Conservation (phyloP, 306 rosid species). For the Citrullus mucosospermus region DNA sequence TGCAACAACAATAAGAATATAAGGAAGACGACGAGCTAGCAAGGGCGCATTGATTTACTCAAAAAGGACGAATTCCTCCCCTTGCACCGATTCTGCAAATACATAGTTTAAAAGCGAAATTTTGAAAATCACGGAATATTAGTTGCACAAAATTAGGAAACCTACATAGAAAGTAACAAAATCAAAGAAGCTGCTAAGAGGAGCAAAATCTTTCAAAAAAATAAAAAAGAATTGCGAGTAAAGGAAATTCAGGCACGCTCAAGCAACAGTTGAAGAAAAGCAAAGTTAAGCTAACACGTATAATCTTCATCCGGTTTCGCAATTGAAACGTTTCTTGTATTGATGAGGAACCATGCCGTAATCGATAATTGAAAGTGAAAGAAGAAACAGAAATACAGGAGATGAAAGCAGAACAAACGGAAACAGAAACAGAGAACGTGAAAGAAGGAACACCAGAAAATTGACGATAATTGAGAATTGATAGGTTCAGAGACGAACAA, state of each 20-base stretch:
- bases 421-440: constrained; percentile 1
- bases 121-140: constrained; percentile 19
- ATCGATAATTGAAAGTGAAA: not conserved
- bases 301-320: not conserved
- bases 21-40: constrained; percentile 17
- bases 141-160: constrained; percentile 11
- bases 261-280: constrained; percentile 35
- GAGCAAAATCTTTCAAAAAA: not conserved
- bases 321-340: not conserved
- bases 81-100: constrained; percentile 34
- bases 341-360: not conserved
- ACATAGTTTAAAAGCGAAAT: constrained; percentile 12
- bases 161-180: constrained; percentile 25
- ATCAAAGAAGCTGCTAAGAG: constrained; percentile 12
- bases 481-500: not conserved
- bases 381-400: not conserved
- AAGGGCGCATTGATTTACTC: constrained; percentile 14
- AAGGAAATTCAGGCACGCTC: constrained; percentile 29
- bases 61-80: constrained; percentile 18
- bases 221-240: constrained; percentile 27
- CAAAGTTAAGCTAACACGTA: constrained; percentile 13
- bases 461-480: not conserved
- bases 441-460: not conserved
- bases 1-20: constrained; percentile 21
- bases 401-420: not conserved